Conservation (phyloP, 768 basidiomycete species). For the Mycena sanguinolenta region DNA sequence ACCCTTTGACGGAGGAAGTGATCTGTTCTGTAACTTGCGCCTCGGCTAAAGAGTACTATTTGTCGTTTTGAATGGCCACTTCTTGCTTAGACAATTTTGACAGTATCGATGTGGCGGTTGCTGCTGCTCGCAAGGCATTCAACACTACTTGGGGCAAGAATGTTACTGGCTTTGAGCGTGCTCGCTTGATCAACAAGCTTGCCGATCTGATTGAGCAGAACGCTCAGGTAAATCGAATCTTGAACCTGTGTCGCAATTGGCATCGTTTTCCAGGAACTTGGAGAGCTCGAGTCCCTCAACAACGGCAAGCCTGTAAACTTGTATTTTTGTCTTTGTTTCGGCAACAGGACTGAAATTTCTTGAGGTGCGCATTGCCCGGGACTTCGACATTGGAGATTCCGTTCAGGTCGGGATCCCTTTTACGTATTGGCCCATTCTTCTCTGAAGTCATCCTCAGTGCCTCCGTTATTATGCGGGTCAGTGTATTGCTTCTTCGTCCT, state of each 20-base stretch:
- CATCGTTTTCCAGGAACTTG: slow-evolving; percentile 67
- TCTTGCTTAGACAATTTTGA: slow-evolving; percentile 64
- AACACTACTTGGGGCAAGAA: slow-evolving; percentile 92
- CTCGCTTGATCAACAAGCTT: slow-evolving; percentile 84
- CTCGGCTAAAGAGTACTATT: slow-evolving; percentile 28
- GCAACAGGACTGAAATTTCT: background rate
- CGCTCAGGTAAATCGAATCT: slow-evolving; percentile 46
- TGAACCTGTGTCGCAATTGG: background rate
- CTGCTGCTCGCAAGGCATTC: slow-evolving; percentile 86
- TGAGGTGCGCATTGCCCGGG: slow-evolving; percentile 60
- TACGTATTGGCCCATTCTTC: no score
- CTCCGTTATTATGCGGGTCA: slow-evolving; percentile 84
- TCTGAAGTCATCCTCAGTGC: slow-evolving; percentile 54
- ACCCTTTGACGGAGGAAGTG: slow-evolving; percentile 78
- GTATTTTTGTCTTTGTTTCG: background rate
- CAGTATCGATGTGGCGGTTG: slow-evolving; percentile 84
- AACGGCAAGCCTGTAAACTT: slow-evolving; percentile 87
- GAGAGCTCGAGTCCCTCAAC: slow-evolving; percentile 88
- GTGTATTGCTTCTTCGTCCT: background rate
- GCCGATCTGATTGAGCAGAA: slow-evolving; percentile 93
- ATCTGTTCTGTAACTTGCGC: slow-evolving; percentile 10
- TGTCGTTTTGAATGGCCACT: background rate
- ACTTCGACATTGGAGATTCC: slow-evolving; percentile 85
- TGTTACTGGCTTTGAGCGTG: slow-evolving; percentile 85
- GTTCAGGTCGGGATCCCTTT: slow-evolving; percentile 50